phyloP scores from a whole-genome alignment of 2,329 filamentous ascomycete species.

The Rugonectria rugulosa region DNA sequence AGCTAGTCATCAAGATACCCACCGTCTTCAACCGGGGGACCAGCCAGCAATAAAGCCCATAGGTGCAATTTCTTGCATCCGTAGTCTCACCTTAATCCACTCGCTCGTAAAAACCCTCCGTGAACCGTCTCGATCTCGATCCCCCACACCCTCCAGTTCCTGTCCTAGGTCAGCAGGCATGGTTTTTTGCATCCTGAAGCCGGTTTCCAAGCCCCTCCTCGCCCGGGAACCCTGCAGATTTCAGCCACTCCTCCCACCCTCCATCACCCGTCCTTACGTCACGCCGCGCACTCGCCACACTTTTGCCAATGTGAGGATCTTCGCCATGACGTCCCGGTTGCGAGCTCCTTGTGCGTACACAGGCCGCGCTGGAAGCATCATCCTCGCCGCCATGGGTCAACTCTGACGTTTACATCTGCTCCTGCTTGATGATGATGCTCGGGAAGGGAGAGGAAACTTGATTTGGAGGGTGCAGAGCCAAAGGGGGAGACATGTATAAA shows the following conservation, averaged over 20 bases:
- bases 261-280: conserved; percentile 28
- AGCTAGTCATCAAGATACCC: conserved; percentile 64
- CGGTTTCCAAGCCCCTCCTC: conserved; percentile 15
- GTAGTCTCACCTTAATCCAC: not conserved
- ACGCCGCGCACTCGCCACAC: conserved; percentile 36
- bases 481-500: not conserved
- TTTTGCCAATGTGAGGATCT: conserved; percentile 25
- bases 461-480: conserved; percentile 21
- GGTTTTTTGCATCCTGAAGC: conserved; percentile 10
- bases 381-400: conserved; percentile 25
- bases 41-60: not conserved
- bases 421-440: not conserved
- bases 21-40: conserved; percentile 56
- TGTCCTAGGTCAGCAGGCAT: conserved; percentile 1
- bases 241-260: not conserved
- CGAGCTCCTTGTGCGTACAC: conserved; percentile 18
- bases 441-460: conserved; percentile 35
- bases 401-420: conserved; percentile 35
- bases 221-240: not conserved
- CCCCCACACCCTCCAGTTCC: conserved; percentile 6
- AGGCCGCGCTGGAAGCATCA: conserved; percentile 33
- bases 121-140: conserved; percentile 16
- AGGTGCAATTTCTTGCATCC: not conserved
- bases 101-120: not conserved
- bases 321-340: conserved; percentile 39